Evolutionary conservation across 176 grass and related monocot species (phyloP).

Genomic region (Ensete ventricosum): DNA sequence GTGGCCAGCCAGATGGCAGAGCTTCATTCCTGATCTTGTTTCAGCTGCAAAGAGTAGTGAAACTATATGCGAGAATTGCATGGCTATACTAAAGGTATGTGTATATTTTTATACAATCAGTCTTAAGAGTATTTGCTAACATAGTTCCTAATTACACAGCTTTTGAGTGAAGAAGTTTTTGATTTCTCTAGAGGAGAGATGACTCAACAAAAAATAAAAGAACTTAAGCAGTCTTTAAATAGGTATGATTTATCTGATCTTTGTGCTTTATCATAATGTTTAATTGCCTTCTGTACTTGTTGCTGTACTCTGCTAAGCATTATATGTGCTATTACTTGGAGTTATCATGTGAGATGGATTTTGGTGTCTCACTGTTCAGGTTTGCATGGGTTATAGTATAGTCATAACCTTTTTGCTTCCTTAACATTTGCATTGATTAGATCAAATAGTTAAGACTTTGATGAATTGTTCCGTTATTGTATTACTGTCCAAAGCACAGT

Average conservation of each 20-base stretch:
- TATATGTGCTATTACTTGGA: no score
- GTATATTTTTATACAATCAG: neutral
- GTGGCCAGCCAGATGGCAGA: slow-evolving; percentile 92
- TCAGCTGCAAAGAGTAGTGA: slow-evolving; percentile 94
- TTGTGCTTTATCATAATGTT: slow-evolving; percentile 14
- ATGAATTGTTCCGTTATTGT: no score
- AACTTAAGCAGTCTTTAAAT: slow-evolving; percentile 93
- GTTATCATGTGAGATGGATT: no score
- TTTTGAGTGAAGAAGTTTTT: slow-evolving; percentile 99
- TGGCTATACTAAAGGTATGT: slow-evolving; percentile 96
- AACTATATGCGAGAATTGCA: slow-evolving; percentile 99
- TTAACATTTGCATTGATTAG: no score
- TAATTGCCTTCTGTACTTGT: neutral
- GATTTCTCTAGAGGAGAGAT: slow-evolving; percentile 99
- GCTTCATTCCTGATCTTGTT: slow-evolving; percentile 90
- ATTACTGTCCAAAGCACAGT: no score
- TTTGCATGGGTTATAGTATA: no score
- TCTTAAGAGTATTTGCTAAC: slow-evolving; percentile 6
- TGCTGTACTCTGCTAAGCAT: neutral
- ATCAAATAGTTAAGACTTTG: no score
- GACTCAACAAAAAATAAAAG: slow-evolving; percentile 97
- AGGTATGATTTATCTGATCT: slow-evolving; percentile 36
- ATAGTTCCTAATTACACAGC: slow-evolving; percentile 34
- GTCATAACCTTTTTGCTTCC: no score
- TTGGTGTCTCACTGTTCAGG: no score